A percentile compares a stretch with the other conserved stretches of the same genome.
phyloP scores from a whole-genome alignment of 2,329 filamentous ascomycete genomes.

The Calonectria ilicicola region DNA sequence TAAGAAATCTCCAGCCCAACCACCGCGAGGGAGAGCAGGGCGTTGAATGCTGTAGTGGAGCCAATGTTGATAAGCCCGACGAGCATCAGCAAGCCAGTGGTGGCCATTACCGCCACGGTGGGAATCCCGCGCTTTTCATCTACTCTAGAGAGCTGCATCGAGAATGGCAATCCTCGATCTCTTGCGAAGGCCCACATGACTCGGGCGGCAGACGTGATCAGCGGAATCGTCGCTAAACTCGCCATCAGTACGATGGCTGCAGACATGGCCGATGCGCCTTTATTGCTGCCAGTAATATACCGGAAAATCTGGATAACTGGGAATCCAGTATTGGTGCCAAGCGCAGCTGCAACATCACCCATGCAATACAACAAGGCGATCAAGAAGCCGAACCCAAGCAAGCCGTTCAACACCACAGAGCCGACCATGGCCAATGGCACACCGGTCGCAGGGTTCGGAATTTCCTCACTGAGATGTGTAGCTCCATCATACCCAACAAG shows the following conservation, averaged over 20 bases:
- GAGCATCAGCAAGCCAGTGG: constrained; percentile 25
- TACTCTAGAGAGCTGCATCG: constrained; percentile 15
- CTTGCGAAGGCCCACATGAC: constrained; percentile 38
- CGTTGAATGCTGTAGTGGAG: constrained; percentile 37
- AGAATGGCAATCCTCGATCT: constrained; percentile 31
- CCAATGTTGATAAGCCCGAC: constrained; percentile 38
- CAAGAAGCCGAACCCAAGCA: constrained; percentile 28
- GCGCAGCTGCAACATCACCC: constrained; percentile 21
- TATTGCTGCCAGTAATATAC: constrained; percentile 17
- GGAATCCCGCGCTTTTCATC: constrained; percentile 29
- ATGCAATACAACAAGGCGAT: constrained; percentile 30
- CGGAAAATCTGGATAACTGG: constrained; percentile 34
- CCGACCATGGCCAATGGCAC: constrained; percentile 31
- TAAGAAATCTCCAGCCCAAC: constrained; percentile 32
- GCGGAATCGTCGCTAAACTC: constrained; percentile 21
- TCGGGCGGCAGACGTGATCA: constrained; percentile 28
- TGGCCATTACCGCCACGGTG: constrained; percentile 3
- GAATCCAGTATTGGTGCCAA: constrained; percentile 25
- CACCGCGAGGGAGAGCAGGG: constrained; percentile 29
- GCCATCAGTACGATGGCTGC: constrained; percentile 26
- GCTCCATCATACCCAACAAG: constrained; percentile 33
- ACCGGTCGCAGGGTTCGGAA: constrained; percentile 26
- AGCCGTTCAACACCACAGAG: constrained; percentile 23
- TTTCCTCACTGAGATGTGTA: constrained; percentile 35
- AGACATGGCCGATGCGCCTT: constrained; percentile 5